Evolutionary conservation across 345 rosid genomes (phyloP), one percentile per base, ranked within the genome.

Genomic region (Hibiscus syriacus): DNA sequence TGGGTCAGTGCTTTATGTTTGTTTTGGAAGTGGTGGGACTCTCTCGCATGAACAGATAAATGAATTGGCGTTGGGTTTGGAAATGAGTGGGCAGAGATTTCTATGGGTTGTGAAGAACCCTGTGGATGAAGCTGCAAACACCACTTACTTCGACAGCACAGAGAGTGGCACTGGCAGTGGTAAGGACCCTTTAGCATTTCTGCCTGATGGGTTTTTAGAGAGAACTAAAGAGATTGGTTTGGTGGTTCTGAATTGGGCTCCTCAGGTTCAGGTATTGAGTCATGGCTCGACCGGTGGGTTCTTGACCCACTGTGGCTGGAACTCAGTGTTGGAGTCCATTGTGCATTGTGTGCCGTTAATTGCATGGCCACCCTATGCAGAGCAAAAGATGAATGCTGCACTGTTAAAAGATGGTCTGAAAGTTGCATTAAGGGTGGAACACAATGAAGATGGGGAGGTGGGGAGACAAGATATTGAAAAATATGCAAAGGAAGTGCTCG

Each of bases 1-100:
- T 2, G 70, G 52, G 22, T 78, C 84, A 1, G 84, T 81, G 3
- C 43, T 80, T 0, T 72, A 55, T 17, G 58, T 78, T 1, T 75
- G 64, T 10, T 80, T 80, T 14, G 84, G 82, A 1, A 81, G 84
- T 25, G 84, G 84, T 0, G 84, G 84, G n/a, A n/a, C n/a, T n/a
- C 26, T 78, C 79, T 70, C 81, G 7, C 52, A 11, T 0, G 61
- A 43, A 4, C 84, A 81, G 5, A 16, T 64, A 8, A 65, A 32
- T 1, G 84, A 81, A 16, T 6, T 81, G 50, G 80, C 84, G 2
- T 6, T 56, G 3, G 84, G 84, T 2, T 48, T 81, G 52, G 84
- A 78, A 58, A 75, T 73, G 76, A 78, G 84, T 6, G 76, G 75
- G 6, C 77, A 70, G 23, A 72, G 74, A 39, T 78, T 78, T 53